Percentiles rank a stretch among this genome's conserved stretches.
Evolutionary conservation across 2,329 filamentous ascomycete species (phyloP).

Genomic region (Pseudonectria foliicola): DNA sequence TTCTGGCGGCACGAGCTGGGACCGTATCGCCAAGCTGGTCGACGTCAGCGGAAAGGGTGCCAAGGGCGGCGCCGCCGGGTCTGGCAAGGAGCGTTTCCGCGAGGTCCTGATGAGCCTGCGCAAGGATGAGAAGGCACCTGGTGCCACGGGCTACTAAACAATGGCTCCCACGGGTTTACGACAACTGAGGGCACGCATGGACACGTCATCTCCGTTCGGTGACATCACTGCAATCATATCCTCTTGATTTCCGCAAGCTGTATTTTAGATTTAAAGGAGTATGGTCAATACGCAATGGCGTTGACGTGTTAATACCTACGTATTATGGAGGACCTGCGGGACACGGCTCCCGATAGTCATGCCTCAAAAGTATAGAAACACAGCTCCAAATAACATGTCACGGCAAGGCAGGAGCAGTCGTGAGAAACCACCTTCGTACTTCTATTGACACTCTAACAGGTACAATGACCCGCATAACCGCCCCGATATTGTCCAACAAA

Average conservation of each 20-base stretch:
- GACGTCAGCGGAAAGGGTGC: constrained; percentile 90
- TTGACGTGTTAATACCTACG: constrained; percentile 21
- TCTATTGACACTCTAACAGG: constrained; percentile 22
- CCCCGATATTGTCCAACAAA: constrained; percentile 5
- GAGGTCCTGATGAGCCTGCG: constrained; percentile 79
- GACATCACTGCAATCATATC: constrained; percentile 9
- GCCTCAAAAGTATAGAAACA: constrained; percentile 1
- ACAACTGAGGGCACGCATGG: constrained; percentile 9
- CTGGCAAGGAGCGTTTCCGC: constrained; percentile 93
- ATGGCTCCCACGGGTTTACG: constrained; percentile 1
- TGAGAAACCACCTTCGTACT: constrained; percentile 13
- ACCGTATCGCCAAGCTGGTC: constrained; percentile 95
- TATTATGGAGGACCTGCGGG: too few relatives aligned
- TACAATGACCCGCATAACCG: constrained; percentile 12
- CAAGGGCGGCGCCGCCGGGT: constrained; percentile 79
- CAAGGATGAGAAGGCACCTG: constrained; percentile 84
- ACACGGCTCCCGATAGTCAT: too few relatives aligned
- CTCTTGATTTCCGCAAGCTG: constrained; percentile 15
- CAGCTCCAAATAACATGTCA: background rate
- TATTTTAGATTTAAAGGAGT: constrained; percentile 26
- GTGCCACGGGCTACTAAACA: constrained; percentile 53
- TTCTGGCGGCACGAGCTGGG: constrained; percentile 94
- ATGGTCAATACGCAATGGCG: constrained; percentile 21
- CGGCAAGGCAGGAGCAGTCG: background rate
- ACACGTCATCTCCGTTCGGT: constrained; percentile 1